A percentile compares a stretch with the other conserved stretches of the same genome.
These are phyloP conservation scores for Beta corolliflora DNA, from an alignment of 179 eudicot genomes.

Conservation along the genomic window DNA sequence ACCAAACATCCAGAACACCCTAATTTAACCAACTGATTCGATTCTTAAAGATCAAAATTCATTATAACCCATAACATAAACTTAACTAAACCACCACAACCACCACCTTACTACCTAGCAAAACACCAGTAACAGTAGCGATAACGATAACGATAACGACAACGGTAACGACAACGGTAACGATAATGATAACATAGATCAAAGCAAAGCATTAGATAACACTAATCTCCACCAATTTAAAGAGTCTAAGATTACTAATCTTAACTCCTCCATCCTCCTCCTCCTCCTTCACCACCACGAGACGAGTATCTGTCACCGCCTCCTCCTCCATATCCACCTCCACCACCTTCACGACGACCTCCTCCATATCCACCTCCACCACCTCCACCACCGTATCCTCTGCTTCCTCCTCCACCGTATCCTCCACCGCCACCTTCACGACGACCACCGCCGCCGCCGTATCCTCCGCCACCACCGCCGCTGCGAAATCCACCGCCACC, in stretches of 20 bases:
- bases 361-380: slow-evolving; percentile 41
- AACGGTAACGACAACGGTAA: background rate
- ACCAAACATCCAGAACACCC: background rate
- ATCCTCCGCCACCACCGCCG: slow-evolving; percentile 30
- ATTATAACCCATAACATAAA: background rate
- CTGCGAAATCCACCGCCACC: slow-evolving; percentile 45
- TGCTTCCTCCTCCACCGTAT: slow-evolving; percentile 33
- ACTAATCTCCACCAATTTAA: background rate
- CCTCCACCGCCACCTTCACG: slow-evolving; percentile 40
- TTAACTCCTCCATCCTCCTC: slow-evolving; percentile 53
- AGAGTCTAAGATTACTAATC: too few species aligned
- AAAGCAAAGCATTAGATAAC: background rate
- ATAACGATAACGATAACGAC: background rate
- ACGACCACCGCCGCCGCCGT: slow-evolving; percentile 36
- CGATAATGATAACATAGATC: background rate
- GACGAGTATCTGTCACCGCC: background rate
- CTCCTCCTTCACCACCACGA: slow-evolving; percentile 8
- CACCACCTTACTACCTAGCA: background rate
- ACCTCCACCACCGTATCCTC: slow-evolving; percentile 38
- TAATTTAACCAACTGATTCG: background rate
- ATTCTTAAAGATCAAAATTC: background rate
- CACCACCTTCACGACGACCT: slow-evolving; percentile 33
- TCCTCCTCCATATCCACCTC: slow-evolving; percentile 44
- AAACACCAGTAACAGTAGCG: too few species aligned
- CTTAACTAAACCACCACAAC: background rate